Conservation (phyloP, 2,329 filamentous ascomycete species). For the Xylariaceae sp. region DNA sequence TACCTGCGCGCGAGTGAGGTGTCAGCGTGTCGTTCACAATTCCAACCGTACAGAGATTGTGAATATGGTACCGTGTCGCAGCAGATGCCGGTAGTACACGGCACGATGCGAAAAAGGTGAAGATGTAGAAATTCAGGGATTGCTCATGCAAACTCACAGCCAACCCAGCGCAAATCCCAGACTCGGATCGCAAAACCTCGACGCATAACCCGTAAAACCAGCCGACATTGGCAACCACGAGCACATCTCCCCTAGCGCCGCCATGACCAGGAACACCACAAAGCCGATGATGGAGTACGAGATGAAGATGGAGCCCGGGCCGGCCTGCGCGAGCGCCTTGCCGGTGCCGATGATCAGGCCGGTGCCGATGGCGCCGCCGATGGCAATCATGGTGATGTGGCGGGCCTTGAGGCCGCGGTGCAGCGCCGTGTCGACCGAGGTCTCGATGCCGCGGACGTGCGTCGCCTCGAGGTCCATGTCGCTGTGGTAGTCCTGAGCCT, state of each 20-base stretch:
- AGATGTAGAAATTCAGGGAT: too few relatives aligned
- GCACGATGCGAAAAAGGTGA: too few relatives aligned
- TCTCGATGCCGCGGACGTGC: constrained; percentile 46
- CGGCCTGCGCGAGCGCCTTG: constrained; percentile 47
- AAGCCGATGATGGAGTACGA: constrained; percentile 66
- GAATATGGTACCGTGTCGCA: too few relatives aligned
- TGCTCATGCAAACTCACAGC: constrained; percentile 43
- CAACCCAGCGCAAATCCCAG: constrained; percentile 76
- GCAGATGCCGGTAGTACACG: too few relatives aligned
- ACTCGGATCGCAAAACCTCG: constrained; percentile 74
- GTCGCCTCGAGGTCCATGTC: constrained; percentile 16
- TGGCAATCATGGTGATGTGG: constrained; percentile 60
- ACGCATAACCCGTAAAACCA: constrained; percentile 78
- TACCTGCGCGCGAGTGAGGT: constrained; percentile 30
- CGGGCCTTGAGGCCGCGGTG: constrained; percentile 51
- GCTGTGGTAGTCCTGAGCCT: constrained; percentile 15
- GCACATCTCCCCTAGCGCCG: constrained; percentile 78
- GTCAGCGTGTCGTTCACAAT: not conserved
- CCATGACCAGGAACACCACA: constrained; percentile 78
- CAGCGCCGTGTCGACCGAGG: constrained; percentile 42
- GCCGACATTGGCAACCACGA: constrained; percentile 73
- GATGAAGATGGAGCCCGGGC: constrained; percentile 65
- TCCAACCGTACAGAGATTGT: too few relatives aligned
- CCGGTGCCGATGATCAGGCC: constrained; percentile 69
- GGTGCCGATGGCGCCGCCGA: constrained; percentile 71